These are phyloP conservation scores for Sordariomycetes sp. DNA, from an alignment of 2,329 filamentous ascomycete genomes.

Conservation along the genomic window DNA sequence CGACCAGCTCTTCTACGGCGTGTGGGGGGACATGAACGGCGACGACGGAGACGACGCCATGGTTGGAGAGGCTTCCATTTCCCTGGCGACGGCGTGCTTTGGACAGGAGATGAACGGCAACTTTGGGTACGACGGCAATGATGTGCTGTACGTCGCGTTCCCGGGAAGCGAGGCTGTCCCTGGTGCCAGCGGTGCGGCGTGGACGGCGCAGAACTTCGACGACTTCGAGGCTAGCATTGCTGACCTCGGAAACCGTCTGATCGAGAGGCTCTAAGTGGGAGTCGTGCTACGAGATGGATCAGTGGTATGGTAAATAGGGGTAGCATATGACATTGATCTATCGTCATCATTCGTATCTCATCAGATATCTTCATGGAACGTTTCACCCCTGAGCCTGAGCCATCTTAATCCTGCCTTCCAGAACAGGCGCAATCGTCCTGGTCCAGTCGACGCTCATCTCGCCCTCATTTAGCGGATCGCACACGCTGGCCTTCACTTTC, in stretches of 20 bases:
- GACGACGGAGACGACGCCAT: slow-evolving; percentile 26
- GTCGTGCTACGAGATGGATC: too few relatives aligned
- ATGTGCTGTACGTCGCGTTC: slow-evolving; percentile 57
- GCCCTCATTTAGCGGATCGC: slow-evolving; percentile 46
- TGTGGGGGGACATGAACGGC: slow-evolving; percentile 49
- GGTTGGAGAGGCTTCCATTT: slow-evolving; percentile 32
- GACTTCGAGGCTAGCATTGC: slow-evolving; percentile 46
- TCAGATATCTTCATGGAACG: too few relatives aligned
- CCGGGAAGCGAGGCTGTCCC: slow-evolving; percentile 46
- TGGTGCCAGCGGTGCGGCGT: slow-evolving; percentile 41
- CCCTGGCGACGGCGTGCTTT: slow-evolving; percentile 30
- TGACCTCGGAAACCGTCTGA: slow-evolving; percentile 38
- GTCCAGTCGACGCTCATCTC: slow-evolving; percentile 67
- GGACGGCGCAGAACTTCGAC: slow-evolving; percentile 37
- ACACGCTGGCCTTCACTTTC: slow-evolving; percentile 45
- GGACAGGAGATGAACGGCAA: slow-evolving; percentile 43
- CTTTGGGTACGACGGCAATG: slow-evolving; percentile 43
- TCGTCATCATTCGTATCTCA: too few relatives aligned
- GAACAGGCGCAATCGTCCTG: slow-evolving; percentile 63
- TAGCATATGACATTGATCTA: too few relatives aligned
- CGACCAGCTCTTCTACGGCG: slow-evolving; percentile 42
- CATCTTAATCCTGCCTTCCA: slow-evolving; percentile 67
- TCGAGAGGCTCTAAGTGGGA: slow-evolving; percentile 26
- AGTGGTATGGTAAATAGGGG: too few relatives aligned
- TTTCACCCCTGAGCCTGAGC: too few relatives aligned